A percentile compares a stretch with the other conserved stretches of the same genome.
Evolutionary conservation across 805 yeast genomes (phyloP).

Genomic region (Alloascoidea africana): DNA sequence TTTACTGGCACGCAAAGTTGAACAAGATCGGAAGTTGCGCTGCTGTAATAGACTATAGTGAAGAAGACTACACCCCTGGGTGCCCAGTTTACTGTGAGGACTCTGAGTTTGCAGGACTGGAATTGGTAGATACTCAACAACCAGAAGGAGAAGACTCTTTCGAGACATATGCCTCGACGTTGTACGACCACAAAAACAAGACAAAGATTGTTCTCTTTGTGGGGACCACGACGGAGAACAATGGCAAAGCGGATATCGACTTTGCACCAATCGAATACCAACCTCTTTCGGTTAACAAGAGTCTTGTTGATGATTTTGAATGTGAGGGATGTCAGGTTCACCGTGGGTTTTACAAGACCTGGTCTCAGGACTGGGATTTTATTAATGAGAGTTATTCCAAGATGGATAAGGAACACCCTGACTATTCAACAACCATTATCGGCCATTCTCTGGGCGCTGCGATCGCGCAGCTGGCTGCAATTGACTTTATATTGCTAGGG

Average conservation of each 20-base stretch:
- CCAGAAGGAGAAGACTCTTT: no score
- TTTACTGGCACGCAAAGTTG: no score
- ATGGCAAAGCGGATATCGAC: not conserved
- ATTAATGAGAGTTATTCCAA: not conserved
- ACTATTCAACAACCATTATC: not conserved
- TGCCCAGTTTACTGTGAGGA: no score
- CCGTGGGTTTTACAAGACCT: constrained; percentile 1
- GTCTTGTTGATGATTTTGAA: not conserved
- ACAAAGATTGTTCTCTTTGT: not conserved
- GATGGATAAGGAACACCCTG: constrained; percentile 1
- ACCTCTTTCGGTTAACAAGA: not conserved
- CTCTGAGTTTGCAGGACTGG: no score
- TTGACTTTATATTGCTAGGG: not conserved
- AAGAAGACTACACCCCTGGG: no score
- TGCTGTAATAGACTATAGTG: no score
- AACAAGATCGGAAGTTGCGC: no score
- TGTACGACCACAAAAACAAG: not conserved
- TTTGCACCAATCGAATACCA: not conserved
- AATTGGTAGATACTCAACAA: no score
- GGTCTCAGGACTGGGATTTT: not conserved
- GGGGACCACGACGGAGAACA: not conserved
- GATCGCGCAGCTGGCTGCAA: not conserved
- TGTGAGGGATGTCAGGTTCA: not conserved
- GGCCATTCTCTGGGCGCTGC: constrained; percentile 1
- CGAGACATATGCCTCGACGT: no score